Evolutionary conservation across 306 rosid species (phyloP).

Genomic region (Vigna nakashimae): DNA sequence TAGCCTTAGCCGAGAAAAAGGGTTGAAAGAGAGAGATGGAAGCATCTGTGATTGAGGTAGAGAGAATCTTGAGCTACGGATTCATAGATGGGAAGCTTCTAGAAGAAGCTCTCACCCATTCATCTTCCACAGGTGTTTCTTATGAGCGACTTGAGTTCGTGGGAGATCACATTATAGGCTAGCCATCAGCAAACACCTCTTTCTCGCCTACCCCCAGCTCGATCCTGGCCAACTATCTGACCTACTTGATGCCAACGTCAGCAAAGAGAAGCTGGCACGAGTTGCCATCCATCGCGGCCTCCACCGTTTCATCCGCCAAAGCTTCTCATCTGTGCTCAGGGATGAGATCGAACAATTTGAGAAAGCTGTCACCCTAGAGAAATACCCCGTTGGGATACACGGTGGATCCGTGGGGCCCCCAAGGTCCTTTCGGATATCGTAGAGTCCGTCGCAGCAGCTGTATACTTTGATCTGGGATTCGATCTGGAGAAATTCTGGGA

Average conservation of each 20-base stretch:
- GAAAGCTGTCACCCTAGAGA: conserved; percentile 53
- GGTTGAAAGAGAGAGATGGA: neutral
- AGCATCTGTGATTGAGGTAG: neutral
- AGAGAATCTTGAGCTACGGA: conserved; percentile 46
- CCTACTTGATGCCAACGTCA: conserved; percentile 72
- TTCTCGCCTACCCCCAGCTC: conserved; percentile 52
- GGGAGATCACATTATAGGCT: conserved; percentile 70
- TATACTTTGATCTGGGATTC: conserved; percentile 63
- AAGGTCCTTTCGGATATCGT: conserved; percentile 89
- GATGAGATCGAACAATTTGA: conserved; percentile 58
- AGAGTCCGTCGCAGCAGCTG: conserved; percentile 79
- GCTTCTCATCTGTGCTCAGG: conserved; percentile 41
- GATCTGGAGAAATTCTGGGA: conserved; percentile 69
- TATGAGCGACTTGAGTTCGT: conserved; percentile 80
- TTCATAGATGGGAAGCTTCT: conserved; percentile 65
- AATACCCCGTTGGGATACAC: conserved; percentile 39
- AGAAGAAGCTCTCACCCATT: conserved; percentile 78
- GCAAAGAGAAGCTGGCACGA: conserved; percentile 90
- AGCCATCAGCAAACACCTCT: conserved; percentile 58
- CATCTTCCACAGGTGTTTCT: conserved; percentile 51
- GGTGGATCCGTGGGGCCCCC: conserved; percentile 81
- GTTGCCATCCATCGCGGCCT: conserved; percentile 65
- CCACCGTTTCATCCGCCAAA: conserved; percentile 55
- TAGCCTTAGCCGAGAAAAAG: too few relatives aligned
- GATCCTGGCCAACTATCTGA: conserved; percentile 64